phyloP scores from a whole-genome alignment of 352 stramenopile genomes.

The Pythium dissotocum region DNA sequence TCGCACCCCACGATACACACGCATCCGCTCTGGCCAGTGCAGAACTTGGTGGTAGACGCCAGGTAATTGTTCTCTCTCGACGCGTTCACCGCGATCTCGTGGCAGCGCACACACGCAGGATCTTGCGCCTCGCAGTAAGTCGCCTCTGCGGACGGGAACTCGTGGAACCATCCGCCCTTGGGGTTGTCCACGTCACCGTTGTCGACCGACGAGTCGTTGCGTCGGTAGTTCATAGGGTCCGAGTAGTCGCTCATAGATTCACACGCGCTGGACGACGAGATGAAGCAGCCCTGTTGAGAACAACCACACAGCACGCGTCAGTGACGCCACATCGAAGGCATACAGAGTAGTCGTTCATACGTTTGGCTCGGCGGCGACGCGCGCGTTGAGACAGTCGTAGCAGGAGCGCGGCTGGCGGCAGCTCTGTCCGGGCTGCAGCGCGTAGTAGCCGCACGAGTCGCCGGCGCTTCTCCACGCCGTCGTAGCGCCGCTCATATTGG shows the following conservation, averaged over 20 bases:
- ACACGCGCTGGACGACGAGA: constrained; percentile 46
- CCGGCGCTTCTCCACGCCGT: background rate
- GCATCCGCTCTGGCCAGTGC: constrained; percentile 38
- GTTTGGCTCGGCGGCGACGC: constrained; percentile 33
- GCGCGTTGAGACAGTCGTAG: constrained; percentile 61
- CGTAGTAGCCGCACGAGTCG: constrained; percentile 54
- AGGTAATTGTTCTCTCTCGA: constrained; percentile 40
- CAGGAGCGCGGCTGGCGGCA: constrained; percentile 53
- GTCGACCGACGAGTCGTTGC: constrained; percentile 36
- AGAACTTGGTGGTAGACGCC: constrained; percentile 54
- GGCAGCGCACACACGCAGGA: constrained; percentile 41
- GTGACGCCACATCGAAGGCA: background rate
- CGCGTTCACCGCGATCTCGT: constrained; percentile 40
- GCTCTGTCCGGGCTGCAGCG: constrained; percentile 27
- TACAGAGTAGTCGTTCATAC: constrained; percentile 4
- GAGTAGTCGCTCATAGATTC: constrained; percentile 53
- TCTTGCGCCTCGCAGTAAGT: constrained; percentile 55
- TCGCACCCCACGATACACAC: constrained; percentile 60
- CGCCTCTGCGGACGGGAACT: constrained; percentile 45
- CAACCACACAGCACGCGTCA: background rate
- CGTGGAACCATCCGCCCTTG: constrained; percentile 38
- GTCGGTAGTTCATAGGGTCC: constrained; percentile 37
- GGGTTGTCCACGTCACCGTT: constrained; percentile 34
- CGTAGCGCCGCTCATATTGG: background rate
- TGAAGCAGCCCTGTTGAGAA: constrained; percentile 36